These are phyloP conservation scores for Vitis hybrid DNA, from an alignment of 177 flowering plant genomes.

Conservation along the genomic window DNA sequence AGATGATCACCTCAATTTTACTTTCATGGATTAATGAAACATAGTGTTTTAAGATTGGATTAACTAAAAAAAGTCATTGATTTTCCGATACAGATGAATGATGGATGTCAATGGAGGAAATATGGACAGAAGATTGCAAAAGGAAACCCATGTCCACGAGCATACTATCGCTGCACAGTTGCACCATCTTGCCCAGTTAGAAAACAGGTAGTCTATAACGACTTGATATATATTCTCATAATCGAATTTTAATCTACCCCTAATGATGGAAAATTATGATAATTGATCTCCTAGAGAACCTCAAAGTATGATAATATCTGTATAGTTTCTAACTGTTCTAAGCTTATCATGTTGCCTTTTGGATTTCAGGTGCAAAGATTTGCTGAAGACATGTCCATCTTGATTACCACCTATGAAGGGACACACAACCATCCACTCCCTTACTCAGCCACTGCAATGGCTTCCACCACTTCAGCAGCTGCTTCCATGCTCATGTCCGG, in stretches of 20 bases:
- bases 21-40: too few species aligned
- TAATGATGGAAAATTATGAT: too few species aligned
- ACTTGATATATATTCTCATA: too few species aligned
- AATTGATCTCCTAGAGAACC: too few species aligned
- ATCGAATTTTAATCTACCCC: too few species aligned
- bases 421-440: conserved; percentile 90
- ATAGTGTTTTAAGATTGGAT: too few species aligned
- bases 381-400: conserved; percentile 78
- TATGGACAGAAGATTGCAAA: conserved; percentile 96
- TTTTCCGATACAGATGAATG: conserved; percentile 66
- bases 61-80: neutral
- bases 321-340: too few species aligned
- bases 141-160: conserved; percentile 98
- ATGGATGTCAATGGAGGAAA: conserved; percentile 99
- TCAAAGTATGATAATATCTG: too few species aligned
- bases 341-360: neutral
- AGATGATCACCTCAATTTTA: too few species aligned
- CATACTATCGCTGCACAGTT: conserved; percentile 94
- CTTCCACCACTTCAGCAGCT: conserved; percentile 93
- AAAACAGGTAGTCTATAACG: conserved; percentile 64
- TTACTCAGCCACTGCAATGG: conserved; percentile 85
- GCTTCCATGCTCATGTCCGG: conserved; percentile 85
- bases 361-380: conserved; percentile 88
- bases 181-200: conserved; percentile 92
- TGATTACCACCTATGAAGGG: conserved; percentile 95